phyloP scores from a whole-genome alignment of 2,329 filamentous ascomycete species.

The Rugonectria rugulosa region DNA sequence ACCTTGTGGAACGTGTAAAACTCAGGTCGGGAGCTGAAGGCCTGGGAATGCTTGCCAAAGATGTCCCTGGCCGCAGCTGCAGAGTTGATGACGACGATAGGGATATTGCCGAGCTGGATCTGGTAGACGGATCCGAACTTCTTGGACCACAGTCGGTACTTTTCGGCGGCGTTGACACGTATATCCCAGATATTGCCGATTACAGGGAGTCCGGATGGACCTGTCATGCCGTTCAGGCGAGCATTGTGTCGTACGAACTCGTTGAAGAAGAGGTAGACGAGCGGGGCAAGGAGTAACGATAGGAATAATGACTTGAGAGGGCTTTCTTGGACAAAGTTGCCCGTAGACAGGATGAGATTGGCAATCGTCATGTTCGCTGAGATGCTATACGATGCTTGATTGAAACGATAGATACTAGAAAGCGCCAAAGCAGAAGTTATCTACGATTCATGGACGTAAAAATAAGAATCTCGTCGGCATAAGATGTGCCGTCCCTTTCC shows the following conservation, averaged over 20 bases:
- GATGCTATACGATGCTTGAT: background rate
- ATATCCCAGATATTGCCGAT: constrained; percentile 65
- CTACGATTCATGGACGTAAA: background rate
- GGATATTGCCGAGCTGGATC: constrained; percentile 64
- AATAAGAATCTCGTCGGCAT: constrained; percentile 2
- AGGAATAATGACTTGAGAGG: constrained; percentile 32
- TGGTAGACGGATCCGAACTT: constrained; percentile 60
- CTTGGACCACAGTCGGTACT: constrained; percentile 62
- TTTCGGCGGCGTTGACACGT: constrained; percentile 61
- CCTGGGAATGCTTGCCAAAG: constrained; percentile 61
- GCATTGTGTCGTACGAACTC: constrained; percentile 55
- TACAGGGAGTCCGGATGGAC: constrained; percentile 59
- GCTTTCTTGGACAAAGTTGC: constrained; percentile 30
- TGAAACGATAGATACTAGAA: background rate
- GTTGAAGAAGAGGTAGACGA: constrained; percentile 57
- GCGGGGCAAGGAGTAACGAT: constrained; percentile 40
- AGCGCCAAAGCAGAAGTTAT: background rate
- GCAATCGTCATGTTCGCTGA: constrained; percentile 38
- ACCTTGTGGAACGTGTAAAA: constrained; percentile 69
- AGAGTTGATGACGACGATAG: constrained; percentile 63
- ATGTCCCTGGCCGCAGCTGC: constrained; percentile 58
- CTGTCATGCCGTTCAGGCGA: constrained; percentile 55
- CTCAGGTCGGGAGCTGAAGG: constrained; percentile 62
- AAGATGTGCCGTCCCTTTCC: background rate
- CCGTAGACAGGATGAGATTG: constrained; percentile 30